Percentiles rank a stretch among this genome's conserved stretches.
These are phyloP conservation scores for Dioscorea dumetorum DNA, from an alignment of 106 monocot species.

Conservation along the genomic window DNA sequence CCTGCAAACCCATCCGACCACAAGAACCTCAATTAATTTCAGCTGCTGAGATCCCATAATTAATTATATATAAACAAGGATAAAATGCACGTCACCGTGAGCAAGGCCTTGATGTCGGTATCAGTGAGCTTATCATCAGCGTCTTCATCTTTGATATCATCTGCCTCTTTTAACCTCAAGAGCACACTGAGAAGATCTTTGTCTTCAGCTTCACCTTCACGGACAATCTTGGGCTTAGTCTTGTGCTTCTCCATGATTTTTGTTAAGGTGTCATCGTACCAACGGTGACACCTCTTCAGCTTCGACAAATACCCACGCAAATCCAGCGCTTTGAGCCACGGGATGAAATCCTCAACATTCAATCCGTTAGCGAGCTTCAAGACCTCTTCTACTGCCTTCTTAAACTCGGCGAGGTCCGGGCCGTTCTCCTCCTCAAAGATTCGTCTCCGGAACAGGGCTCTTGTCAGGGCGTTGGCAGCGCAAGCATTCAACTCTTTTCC, in stretches of 20 bases:
- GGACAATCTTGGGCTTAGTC: too few relatives aligned
- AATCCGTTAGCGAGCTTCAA: constrained; percentile 42
- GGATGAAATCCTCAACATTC: constrained; percentile 42
- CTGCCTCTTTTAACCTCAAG: too few relatives aligned
- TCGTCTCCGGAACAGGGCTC: constrained; percentile 23
- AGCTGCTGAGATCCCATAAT: too few relatives aligned
- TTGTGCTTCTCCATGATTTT: constrained; percentile 20
- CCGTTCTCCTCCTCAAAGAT: constrained; percentile 21
- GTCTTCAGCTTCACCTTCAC: too few relatives aligned
- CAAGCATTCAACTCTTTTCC: constrained; percentile 30
- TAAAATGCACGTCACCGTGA: too few relatives aligned
- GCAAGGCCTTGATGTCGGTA: too few relatives aligned
- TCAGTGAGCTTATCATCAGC: too few relatives aligned
- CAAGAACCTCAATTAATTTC: too few relatives aligned
- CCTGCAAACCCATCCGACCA: too few relatives aligned
- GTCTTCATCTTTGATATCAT: too few relatives aligned
- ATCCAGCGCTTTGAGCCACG: constrained; percentile 30
- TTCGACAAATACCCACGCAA: constrained; percentile 25
- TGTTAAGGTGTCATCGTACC: constrained; percentile 28
- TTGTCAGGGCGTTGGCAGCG: constrained; percentile 35
- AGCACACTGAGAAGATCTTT: too few relatives aligned
- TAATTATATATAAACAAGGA: too few relatives aligned
- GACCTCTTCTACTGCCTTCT: constrained; percentile 44
- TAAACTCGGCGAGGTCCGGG: constrained; percentile 31
- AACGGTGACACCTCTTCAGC: constrained; percentile 39